These are phyloP conservation scores for Primulina tabacum DNA, from an alignment of 257 asterid genomes.

Conservation along the genomic window DNA sequence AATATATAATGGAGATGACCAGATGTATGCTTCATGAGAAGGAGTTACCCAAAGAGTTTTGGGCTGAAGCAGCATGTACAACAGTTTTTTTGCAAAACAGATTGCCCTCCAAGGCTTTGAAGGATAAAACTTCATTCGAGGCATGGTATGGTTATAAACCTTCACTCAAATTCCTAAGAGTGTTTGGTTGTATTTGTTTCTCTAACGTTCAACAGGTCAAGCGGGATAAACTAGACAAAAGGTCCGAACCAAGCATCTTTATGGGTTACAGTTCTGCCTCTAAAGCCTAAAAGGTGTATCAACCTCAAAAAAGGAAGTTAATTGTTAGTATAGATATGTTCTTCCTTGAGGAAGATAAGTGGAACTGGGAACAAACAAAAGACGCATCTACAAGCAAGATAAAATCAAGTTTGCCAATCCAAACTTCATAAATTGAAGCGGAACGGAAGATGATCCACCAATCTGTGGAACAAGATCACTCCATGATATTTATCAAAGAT, in stretches of 20 bases:
- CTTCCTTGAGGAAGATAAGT: not conserved
- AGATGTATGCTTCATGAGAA: too few relatives aligned
- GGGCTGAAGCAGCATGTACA: too few relatives aligned
- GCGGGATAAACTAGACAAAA: too few relatives aligned
- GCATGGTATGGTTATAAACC: too few relatives aligned
- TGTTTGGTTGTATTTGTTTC: too few relatives aligned
- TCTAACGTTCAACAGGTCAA: too few relatives aligned
- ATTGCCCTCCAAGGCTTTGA: too few relatives aligned
- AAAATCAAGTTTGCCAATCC: not conserved
- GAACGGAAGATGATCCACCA: not conserved
- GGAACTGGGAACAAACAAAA: not conserved
- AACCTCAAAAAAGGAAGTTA: not conserved
- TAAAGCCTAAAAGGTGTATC: not conserved
- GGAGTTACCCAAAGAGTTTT: too few relatives aligned
- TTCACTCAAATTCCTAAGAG: too few relatives aligned
- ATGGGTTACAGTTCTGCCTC: not conserved
- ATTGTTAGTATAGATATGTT: not conserved
- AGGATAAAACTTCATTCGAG: too few relatives aligned
- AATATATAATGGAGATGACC: too few relatives aligned
- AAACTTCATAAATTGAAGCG: not conserved
- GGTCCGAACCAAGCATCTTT: not conserved
- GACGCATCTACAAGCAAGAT: not conserved
- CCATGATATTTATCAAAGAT: not conserved
- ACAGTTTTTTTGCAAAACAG: too few relatives aligned
- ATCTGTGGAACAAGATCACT: not conserved